A percentile compares a stretch with the other conserved stretches of the same genome.
phyloP scores from a whole-genome alignment of 2,329 filamentous ascomycete species.

The Aspergillus oerlinghausenensis region DNA sequence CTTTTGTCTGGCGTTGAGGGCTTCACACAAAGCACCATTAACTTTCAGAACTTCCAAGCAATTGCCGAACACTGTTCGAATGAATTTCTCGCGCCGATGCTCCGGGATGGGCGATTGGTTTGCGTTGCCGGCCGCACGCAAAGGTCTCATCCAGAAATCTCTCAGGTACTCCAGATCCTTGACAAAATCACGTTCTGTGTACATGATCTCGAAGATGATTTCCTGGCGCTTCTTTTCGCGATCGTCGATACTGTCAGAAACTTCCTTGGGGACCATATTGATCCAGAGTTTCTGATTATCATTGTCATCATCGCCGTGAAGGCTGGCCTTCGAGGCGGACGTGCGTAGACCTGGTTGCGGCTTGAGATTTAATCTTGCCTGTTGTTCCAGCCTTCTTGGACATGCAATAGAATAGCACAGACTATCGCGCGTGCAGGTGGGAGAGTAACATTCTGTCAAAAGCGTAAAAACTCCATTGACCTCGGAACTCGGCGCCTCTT shows the following conservation, averaged over 20 bases:
- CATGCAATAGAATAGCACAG: slow-evolving; percentile 98
- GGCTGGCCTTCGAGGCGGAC: slow-evolving; percentile 63
- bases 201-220: slow-evolving; percentile 97
- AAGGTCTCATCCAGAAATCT: slow-evolving; percentile 96
- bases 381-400: slow-evolving; percentile 86
- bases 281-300: slow-evolving; percentile 99
- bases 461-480: slow-evolving; percentile 97
- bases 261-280: slow-evolving; percentile 92
- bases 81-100: slow-evolving; percentile 80
- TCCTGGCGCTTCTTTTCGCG: slow-evolving; percentile 96
- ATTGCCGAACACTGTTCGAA: slow-evolving; percentile 92
- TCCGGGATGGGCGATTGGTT: slow-evolving; percentile 79
- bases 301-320: slow-evolving; percentile 76
- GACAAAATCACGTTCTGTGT: slow-evolving; percentile 97
- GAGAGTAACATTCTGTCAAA: slow-evolving; percentile 94
- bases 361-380: slow-evolving; percentile 89
- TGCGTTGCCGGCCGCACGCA: slow-evolving; percentile 64
- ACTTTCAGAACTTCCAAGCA: slow-evolving; percentile 91
- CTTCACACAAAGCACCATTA: slow-evolving; percentile 80
- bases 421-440: slow-evolving; percentile 91
- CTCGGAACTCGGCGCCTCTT: slow-evolving; percentile 64
- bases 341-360: slow-evolving; percentile 80
- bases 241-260: slow-evolving; percentile 84
- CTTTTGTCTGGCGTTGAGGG: slow-evolving; percentile 86
- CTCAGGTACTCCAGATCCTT: slow-evolving; percentile 96